Percentiles rank a stretch among this genome's conserved stretches.
Conservation (phyloP, 83 land plant genomes). For the Diphasiastrum complanatum region DNA sequence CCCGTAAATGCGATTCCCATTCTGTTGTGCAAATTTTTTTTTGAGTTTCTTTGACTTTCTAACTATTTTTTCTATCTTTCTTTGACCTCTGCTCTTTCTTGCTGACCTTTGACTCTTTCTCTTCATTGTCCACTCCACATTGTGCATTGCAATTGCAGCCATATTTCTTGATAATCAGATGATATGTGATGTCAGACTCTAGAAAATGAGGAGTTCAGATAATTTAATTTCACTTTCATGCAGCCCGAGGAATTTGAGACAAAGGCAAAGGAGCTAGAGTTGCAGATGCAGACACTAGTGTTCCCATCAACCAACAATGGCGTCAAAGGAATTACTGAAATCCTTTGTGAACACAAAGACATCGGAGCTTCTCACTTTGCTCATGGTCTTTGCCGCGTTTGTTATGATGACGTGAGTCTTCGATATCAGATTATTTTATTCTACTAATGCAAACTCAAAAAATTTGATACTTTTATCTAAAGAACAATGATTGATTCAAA, state of each 20-base stretch:
- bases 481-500: neutral
- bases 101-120: too few relatives aligned
- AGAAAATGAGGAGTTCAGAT: too few relatives aligned
- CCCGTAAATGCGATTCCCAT: too few relatives aligned
- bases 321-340: constrained; percentile 28
- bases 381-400: constrained; percentile 70
- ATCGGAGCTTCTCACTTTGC: constrained; percentile 52
- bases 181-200: too few relatives aligned
- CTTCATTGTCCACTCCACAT: too few relatives aligned
- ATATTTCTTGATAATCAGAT: too few relatives aligned
- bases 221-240: too few relatives aligned
- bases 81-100: too few relatives aligned
- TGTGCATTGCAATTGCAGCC: too few relatives aligned
- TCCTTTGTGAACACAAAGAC: constrained; percentile 77
- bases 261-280: constrained; percentile 59
- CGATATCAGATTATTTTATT: neutral
- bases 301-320: constrained; percentile 1
- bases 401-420: constrained; percentile 61
- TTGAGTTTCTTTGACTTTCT: too few relatives aligned
- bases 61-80: too few relatives aligned
- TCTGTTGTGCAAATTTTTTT: too few relatives aligned
- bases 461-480: neutral
- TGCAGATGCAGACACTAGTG: constrained; percentile 16
- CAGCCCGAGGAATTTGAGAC: constrained; percentile 73
- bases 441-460: neutral